phyloP scores from a whole-genome alignment of 768 basidiomycete species.

The Pleurotus sapidus region DNA sequence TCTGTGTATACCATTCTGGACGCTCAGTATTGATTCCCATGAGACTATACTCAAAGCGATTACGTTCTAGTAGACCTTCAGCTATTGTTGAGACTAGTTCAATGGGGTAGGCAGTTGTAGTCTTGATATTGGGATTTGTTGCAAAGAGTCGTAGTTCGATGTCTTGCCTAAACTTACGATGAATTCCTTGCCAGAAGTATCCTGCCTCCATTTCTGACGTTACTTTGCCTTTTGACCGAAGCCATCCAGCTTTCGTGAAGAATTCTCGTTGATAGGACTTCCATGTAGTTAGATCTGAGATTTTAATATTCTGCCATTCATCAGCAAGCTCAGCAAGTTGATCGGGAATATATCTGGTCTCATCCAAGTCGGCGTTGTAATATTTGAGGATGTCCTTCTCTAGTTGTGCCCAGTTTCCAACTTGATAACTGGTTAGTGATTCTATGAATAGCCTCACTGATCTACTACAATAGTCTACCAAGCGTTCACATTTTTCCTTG shows the following conservation, averaged over 20 bases:
- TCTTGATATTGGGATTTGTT: background rate
- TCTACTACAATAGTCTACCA: background rate
- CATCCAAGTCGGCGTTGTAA: background rate
- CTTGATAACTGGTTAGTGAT: background rate
- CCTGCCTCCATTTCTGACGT: too few relatives aligned
- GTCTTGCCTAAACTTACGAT: background rate
- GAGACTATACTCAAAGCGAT: slow-evolving; percentile 4
- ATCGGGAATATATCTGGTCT: background rate
- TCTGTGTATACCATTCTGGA: background rate
- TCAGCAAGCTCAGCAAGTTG: background rate
- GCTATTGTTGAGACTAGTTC: background rate
- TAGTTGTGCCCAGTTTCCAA: background rate
- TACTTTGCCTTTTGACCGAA: too few relatives aligned
- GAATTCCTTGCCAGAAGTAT: too few relatives aligned
- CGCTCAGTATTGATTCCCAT: slow-evolving; percentile 4
- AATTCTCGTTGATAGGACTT: slow-evolving; percentile 9
- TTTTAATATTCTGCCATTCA: background rate
- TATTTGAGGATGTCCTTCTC: background rate
- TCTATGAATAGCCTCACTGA: background rate
- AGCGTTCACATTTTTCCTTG: background rate
- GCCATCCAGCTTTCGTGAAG: background rate
- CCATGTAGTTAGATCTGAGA: slow-evolving; percentile 2
- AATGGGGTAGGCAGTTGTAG: background rate
- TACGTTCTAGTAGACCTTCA: background rate
- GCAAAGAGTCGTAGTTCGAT: background rate